Percentiles rank a stretch among this genome's conserved stretches.
Conservation (phyloP, 1,284 basidiomycete genomes). For the Naganishia liquefaciens region DNA sequence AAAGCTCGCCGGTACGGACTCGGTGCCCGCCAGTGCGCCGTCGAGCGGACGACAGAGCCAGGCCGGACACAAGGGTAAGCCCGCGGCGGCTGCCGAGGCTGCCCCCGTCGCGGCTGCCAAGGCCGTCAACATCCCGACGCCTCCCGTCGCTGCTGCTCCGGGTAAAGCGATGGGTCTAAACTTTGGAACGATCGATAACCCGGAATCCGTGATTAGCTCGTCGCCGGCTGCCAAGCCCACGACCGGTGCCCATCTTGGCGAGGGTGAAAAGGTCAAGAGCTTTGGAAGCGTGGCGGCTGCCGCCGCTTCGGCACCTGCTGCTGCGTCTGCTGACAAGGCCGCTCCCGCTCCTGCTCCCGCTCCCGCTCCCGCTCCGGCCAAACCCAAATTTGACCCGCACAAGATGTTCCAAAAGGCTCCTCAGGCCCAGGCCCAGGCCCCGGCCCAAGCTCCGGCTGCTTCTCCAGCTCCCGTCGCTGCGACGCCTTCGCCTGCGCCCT, state of each 20-base stretch:
- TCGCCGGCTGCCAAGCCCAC: constrained; percentile 54
- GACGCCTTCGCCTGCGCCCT: constrained; percentile 29
- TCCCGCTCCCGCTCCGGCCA: constrained; percentile 51
- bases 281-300: constrained; percentile 72
- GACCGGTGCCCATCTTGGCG: constrained; percentile 50
- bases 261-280: constrained; percentile 62
- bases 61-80: constrained; percentile 22
- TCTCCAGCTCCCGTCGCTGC: constrained; percentile 36
- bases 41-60: constrained; percentile 15
- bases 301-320: constrained; percentile 44
- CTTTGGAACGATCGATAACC: constrained; percentile 78
- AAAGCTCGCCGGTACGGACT: constrained; percentile 5
- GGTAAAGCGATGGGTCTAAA: constrained; percentile 57
- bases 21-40: constrained; percentile 4
- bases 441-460: constrained; percentile 28
- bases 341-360: constrained; percentile 38
- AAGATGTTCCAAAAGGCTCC: constrained; percentile 64
- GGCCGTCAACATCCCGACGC: constrained; percentile 20
- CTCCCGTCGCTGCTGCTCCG: background rate
- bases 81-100: background rate
- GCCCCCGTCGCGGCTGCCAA: constrained; percentile 14
- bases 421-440: constrained; percentile 18
- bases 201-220: constrained; percentile 51
- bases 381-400: constrained; percentile 62
- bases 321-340: constrained; percentile 29